Evolutionary conservation across 805 yeast genomes (phyloP).

Genomic region (Clavispora asparagi): DNA sequence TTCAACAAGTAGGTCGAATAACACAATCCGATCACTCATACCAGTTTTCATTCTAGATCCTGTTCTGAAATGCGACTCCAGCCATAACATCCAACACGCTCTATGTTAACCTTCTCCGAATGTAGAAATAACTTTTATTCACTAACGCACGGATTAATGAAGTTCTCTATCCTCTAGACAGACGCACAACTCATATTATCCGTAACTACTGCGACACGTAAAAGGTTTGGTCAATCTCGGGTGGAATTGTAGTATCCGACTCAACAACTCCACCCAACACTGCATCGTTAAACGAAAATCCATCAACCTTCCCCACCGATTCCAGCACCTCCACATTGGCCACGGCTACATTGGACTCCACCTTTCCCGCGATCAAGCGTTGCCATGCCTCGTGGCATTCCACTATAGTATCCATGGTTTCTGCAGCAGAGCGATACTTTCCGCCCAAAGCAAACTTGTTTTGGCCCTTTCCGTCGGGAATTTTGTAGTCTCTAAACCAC

Average conservation of each 20-base stretch:
- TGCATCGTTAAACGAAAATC: slow-evolving; percentile 10
- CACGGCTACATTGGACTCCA: slow-evolving; percentile 15
- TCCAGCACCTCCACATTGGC: slow-evolving; percentile 7
- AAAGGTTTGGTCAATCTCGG: slow-evolving; percentile 1
- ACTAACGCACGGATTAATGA: too few species aligned
- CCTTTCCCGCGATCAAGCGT: slow-evolving; percentile 60
- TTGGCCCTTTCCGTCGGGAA: slow-evolving; percentile 97
- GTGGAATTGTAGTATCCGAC: slow-evolving; percentile 11
- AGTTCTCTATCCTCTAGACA: too few species aligned
- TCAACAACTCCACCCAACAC: slow-evolving; percentile 8
- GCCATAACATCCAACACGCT: too few species aligned
- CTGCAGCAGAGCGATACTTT: slow-evolving; percentile 78
- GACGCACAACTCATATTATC: too few species aligned
- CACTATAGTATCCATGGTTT: slow-evolving; percentile 77
- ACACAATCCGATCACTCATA: too few species aligned
- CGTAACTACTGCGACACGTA: not conserved
- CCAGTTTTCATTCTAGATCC: too few species aligned
- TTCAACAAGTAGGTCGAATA: too few species aligned
- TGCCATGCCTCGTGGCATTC: slow-evolving; percentile 88
- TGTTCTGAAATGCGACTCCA: too few species aligned
- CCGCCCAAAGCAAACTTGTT: slow-evolving; percentile 97
- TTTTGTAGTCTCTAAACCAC: slow-evolving; percentile 98
- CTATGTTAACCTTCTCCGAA: too few species aligned
- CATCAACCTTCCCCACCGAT: slow-evolving; percentile 4
- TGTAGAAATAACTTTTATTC: not conserved